These are phyloP conservation scores for Nemania abortiva DNA, from an alignment of 2,329 filamentous ascomycete species.

Conservation along the genomic window DNA sequence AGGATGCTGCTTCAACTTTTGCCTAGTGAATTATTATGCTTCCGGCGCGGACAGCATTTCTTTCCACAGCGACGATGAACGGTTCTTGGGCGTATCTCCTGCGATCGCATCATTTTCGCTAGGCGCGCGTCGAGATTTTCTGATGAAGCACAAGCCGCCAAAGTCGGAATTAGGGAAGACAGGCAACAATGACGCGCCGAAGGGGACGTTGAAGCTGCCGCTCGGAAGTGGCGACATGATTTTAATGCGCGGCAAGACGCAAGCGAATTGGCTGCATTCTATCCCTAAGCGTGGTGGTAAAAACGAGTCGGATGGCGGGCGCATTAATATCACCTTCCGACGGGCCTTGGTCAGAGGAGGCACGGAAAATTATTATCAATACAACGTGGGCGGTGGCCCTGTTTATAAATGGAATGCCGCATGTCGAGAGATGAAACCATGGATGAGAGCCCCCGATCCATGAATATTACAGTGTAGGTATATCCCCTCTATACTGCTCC, in stretches of 20 bases:
- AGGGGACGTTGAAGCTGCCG: conserved; percentile 59
- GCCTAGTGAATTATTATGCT: conserved; percentile 87
- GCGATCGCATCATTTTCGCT: conserved; percentile 81
- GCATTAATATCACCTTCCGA: conserved; percentile 84
- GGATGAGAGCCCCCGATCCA: conserved; percentile 44
- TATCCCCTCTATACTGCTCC: conserved; percentile 30
- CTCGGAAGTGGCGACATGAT: conserved; percentile 81
- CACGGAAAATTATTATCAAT: conserved; percentile 86
- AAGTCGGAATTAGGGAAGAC: conserved; percentile 36
- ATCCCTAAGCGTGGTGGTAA: conserved; percentile 79
- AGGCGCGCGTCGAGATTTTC: conserved; percentile 78
- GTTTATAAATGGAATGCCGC: conserved; percentile 76
- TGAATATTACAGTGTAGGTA: conserved; percentile 37
- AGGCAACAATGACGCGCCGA: conserved; percentile 48
- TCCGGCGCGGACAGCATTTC: conserved; percentile 80
- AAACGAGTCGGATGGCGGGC: conserved; percentile 70
- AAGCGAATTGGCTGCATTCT: conserved; percentile 81
- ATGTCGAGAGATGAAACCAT: conserved; percentile 62
- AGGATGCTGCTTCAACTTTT: conserved; percentile 79
- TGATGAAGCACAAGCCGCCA: conserved; percentile 81
- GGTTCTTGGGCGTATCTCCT: conserved; percentile 76
- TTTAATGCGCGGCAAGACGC: conserved; percentile 81
- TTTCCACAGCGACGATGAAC: conserved; percentile 84
- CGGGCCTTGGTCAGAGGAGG: conserved; percentile 77
- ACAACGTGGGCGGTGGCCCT: conserved; percentile 79